Evolutionary conservation across 768 basidiomycete genomes (phyloP).

Genomic region (Tubosaeta sp.): DNA sequence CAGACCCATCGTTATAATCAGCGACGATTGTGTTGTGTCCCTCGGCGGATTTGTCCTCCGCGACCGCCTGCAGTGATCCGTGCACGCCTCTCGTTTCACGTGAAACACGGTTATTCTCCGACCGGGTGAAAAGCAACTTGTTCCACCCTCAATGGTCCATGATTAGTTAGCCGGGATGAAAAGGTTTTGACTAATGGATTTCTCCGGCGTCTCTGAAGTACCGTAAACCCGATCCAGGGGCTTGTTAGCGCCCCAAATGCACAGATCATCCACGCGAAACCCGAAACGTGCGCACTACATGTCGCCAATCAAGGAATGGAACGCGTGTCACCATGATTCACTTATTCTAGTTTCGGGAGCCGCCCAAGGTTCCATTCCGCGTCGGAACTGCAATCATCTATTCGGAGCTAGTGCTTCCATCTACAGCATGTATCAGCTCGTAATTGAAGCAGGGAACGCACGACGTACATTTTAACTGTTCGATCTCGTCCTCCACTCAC

Average conservation of each 20-base stretch:
- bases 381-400: background rate
- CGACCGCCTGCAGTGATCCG: too few species aligned
- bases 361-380: background rate
- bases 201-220: background rate
- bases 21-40: too few species aligned
- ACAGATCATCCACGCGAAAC: background rate
- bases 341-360: background rate
- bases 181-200: background rate
- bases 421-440: constrained; percentile 11
- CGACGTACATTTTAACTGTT: constrained; percentile 85
- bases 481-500: constrained; percentile 94
- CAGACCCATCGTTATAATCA: too few species aligned
- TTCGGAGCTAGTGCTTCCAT: constrained; percentile 28
- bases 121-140: background rate
- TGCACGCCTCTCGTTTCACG: background rate
- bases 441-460: background rate
- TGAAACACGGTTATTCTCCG: background rate
- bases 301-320: background rate
- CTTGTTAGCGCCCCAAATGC: background rate
- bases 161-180: too few species aligned
- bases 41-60: too few species aligned
- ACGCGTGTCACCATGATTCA: background rate
- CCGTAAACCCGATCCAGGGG: background rate
- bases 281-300: background rate
- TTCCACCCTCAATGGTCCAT: too few species aligned